Conservation (phyloP, 2,329 filamentous ascomycete species). For the Paraphoma chrysanthemicola region DNA sequence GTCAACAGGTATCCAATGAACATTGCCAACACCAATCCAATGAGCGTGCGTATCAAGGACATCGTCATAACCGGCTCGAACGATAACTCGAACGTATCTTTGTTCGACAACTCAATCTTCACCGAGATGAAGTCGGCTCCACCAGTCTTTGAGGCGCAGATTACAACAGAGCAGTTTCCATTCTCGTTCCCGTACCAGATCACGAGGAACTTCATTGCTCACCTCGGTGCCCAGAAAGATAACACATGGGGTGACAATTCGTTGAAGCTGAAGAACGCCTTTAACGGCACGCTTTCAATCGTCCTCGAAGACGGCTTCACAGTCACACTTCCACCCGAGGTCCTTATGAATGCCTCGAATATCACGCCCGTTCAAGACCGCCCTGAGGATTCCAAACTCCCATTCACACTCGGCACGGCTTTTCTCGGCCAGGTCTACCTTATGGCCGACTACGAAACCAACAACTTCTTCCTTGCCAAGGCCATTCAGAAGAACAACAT, state of each 20-base stretch:
- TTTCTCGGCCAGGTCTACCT: constrained; percentile 54
- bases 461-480: constrained; percentile 50
- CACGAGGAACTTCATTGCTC: constrained; percentile 49
- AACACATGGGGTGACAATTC: constrained; percentile 49
- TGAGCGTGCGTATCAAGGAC: constrained; percentile 50
- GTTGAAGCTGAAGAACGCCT: constrained; percentile 44
- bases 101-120: constrained; percentile 42
- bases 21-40: constrained; percentile 37
- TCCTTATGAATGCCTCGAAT: constrained; percentile 48
- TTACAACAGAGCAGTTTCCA: constrained; percentile 53
- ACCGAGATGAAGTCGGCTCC: constrained; percentile 39
- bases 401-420: constrained; percentile 49
- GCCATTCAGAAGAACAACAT: constrained; percentile 49
- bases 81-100: constrained; percentile 40
- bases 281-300: constrained; percentile 51
- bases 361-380: constrained; percentile 46
- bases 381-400: constrained; percentile 30
- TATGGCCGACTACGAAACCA: constrained; percentile 52
- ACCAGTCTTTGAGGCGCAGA: constrained; percentile 47
- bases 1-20: constrained; percentile 45
- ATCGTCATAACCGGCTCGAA: constrained; percentile 45
- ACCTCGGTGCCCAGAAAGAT: constrained; percentile 42
- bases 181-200: constrained; percentile 50
- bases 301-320: constrained; percentile 49
- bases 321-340: constrained; percentile 48